phyloP scores from a whole-genome alignment of 1,284 basidiomycete species.

The Apiotrichum siamense region DNA sequence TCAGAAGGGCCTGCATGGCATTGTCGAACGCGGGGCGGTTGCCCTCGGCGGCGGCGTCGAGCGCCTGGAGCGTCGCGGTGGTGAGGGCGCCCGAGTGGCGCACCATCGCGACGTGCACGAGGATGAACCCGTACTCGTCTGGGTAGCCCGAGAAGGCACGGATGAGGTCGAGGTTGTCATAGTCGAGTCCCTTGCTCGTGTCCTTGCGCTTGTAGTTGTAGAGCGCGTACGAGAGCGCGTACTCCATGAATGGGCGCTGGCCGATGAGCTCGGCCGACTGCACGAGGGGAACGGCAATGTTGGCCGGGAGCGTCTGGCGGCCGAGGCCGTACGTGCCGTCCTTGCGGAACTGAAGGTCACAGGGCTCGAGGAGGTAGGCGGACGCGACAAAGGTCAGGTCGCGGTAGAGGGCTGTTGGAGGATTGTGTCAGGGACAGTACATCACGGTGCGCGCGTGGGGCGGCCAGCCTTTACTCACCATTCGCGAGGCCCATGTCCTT shows the following conservation, averaged over 20 bases:
- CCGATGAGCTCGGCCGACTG: slow-evolving; percentile 15
- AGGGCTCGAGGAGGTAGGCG: slow-evolving; percentile 19
- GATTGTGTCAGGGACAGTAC: neutral
- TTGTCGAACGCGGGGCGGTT: slow-evolving; percentile 13
- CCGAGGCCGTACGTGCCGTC: slow-evolving; percentile 17
- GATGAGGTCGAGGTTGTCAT: slow-evolving; percentile 19
- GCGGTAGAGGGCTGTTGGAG: slow-evolving; percentile 20
- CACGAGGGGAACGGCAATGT: slow-evolving; percentile 17
- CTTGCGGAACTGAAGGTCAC: slow-evolving; percentile 18
- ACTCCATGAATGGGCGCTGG: slow-evolving; percentile 22
- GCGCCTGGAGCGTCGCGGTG: slow-evolving; percentile 6
- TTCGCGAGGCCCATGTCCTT: slow-evolving; percentile 8
- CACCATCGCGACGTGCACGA: slow-evolving; percentile 21
- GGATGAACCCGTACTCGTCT: slow-evolving; percentile 19
- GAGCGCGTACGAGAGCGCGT: slow-evolving; percentile 19
- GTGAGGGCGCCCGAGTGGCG: slow-evolving; percentile 15
- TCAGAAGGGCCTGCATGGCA: slow-evolving; percentile 12
- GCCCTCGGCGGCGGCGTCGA: slow-evolving; percentile 11
- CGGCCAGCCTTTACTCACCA: slow-evolving; percentile 4
- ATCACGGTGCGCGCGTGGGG: too few species aligned
- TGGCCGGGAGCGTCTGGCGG: slow-evolving; percentile 16
- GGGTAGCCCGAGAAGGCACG: slow-evolving; percentile 18
- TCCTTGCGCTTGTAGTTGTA: slow-evolving; percentile 21
- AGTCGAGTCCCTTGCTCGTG: slow-evolving; percentile 10
- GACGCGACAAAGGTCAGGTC: slow-evolving; percentile 19